phyloP scores from a whole-genome alignment of 208 protist genomes.

The Naegleria fowleri region DNA sequence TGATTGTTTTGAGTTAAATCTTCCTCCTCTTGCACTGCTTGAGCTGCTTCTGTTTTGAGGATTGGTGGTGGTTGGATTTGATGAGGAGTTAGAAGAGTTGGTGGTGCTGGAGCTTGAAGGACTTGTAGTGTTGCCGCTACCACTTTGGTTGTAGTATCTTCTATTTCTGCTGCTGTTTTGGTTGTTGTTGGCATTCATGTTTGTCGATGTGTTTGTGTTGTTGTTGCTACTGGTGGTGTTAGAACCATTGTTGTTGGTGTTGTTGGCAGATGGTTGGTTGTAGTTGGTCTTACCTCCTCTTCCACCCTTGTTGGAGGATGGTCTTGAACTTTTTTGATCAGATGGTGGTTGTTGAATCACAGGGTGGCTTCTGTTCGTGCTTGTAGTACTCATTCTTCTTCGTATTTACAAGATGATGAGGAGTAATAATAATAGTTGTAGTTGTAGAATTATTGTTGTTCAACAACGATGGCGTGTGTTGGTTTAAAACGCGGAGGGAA shows the following conservation, averaged over 20 bases:
- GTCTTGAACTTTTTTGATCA: neutral
- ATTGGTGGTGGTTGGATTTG: neutral
- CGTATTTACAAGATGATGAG: neutral
- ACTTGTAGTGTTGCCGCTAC: too few species aligned
- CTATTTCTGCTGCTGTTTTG: neutral
- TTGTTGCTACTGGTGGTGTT: neutral
- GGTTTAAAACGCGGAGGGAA: too few species aligned
- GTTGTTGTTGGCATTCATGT: neutral
- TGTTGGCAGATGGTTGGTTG: neutral
- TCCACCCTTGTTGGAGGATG: neutral
- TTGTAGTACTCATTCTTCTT: neutral
- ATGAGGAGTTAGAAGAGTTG: neutral
- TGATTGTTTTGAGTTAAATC: neutral
- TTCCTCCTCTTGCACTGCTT: neutral
- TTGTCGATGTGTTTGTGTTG: neutral
- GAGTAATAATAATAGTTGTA: neutral
- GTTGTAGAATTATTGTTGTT: too few species aligned
- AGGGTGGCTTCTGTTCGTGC: neutral
- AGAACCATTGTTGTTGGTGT: neutral
- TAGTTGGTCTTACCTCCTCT: neutral
- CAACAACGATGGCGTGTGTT: too few species aligned
- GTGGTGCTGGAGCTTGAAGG: neutral
- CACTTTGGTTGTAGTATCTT: neutral
- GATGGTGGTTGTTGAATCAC: neutral
- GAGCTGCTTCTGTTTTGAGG: neutral